Percentiles rank a stretch among this genome's conserved stretches.
These are phyloP conservation scores for Raphidocelis subcapitata DNA, from an alignment of 139 green algal species.

Conservation along the genomic window DNA sequence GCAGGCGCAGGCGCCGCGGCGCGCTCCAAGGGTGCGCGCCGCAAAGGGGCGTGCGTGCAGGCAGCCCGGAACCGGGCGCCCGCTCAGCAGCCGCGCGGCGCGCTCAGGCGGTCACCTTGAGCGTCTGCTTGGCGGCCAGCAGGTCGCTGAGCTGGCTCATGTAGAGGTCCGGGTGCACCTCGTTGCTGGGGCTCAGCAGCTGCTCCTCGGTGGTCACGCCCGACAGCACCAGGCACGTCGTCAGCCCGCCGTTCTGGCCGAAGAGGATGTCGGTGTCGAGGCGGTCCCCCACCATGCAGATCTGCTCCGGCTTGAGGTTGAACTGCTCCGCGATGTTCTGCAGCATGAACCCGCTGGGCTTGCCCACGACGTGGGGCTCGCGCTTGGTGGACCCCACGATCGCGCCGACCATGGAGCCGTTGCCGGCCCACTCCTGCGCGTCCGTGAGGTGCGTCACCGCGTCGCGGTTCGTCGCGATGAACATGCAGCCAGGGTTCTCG, in stretches of 20 bases:
- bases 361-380: conserved; percentile 95
- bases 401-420: conserved; percentile 96
- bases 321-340: conserved; percentile 86
- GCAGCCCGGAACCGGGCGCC: too few relatives aligned
- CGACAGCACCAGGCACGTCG: conserved; percentile 81
- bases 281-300: conserved; percentile 98
- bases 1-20: too few relatives aligned
- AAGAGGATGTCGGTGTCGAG: conserved; percentile 99
- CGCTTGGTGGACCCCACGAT: conserved; percentile 90
- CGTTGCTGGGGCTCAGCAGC: conserved; percentile 84
- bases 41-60: too few relatives aligned
- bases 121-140: conserved; percentile 42
- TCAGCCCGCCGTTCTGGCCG: conserved; percentile 92
- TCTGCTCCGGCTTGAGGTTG: conserved; percentile 76
- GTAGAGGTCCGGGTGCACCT: conserved; percentile 88
- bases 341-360: conserved; percentile 96
- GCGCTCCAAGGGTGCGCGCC: too few relatives aligned
- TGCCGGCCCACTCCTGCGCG: conserved; percentile 84
- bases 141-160: conserved; percentile 76
- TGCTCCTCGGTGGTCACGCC: conserved; percentile 90
- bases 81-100: too few relatives aligned
- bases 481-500: conserved; percentile 97
- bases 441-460: conserved; percentile 98
- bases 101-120: conserved; percentile 16
- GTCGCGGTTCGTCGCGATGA: conserved; percentile 99